Evolutionary conservation across 2,329 filamentous ascomycete genomes (phyloP), one percentile per base, ranked within the genome.

Genomic region (Macrophomina pseudophaseolina): DNA sequence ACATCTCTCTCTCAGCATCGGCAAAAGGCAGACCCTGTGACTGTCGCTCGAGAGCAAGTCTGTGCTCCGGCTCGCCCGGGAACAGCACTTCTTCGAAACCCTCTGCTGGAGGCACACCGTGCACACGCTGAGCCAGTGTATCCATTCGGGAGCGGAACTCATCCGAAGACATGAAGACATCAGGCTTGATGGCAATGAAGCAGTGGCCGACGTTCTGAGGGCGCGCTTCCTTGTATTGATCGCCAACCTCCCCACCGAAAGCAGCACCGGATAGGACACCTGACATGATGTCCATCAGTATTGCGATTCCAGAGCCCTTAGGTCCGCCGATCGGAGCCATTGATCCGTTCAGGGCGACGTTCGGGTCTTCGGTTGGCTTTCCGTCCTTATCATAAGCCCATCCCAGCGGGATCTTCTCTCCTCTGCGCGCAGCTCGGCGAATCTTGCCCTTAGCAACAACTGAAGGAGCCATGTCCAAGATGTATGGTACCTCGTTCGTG

Each of bases 361-460:
- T 66, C 0, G 72, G 51, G 23, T 74, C 69, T 5, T 68, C 71
- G 9, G 72, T 74, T 11, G 68, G 69, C 8, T 59, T 51, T 0
- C 72, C 72, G 32, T 72, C 53, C 18, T 49, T 56, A 40, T 74
- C 72, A 4, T 72, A 65, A 0, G 72, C 72, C 46, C 69, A 74
- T 8, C 71, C 72, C 18, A 67, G 64, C 1, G 72, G 72, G 40
- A 74, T 74, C 12, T 42, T 49, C 65, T 74, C 72, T 6, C 71
- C 72, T 5, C 72, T 66, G 40, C 71, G 64, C 3, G 68, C 67
- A 9, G 72, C 72, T 35, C 69, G 71, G 18, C 71, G 65, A 32
- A 74, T 74, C 66, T 74, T 73, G 9, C 72, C 72, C 44, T 68
- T 66, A 5, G 72, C 72, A 2, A 68, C 72, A 23, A 74, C 72